Evolutionary conservation across 345 rosid species (phyloP).

Genomic region (Euphorbia lathyris): DNA sequence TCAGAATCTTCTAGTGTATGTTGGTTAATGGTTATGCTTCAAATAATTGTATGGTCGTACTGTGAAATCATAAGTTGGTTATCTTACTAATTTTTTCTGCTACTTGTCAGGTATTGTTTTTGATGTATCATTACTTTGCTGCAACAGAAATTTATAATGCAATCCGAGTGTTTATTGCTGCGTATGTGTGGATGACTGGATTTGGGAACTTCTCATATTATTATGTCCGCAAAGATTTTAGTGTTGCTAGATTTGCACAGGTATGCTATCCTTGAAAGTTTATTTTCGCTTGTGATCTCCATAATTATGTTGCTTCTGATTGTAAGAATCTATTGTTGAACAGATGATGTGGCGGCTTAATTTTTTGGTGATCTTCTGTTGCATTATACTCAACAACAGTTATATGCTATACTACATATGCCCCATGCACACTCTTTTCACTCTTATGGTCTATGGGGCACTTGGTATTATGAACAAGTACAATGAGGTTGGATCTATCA

Average conservation of each 20-base stretch:
- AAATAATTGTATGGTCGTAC: conserved; percentile 9
- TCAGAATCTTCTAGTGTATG: neutral
- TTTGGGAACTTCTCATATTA: conserved; percentile 98
- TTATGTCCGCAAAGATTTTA: conserved; percentile 94
- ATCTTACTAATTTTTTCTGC: conserved; percentile 19
- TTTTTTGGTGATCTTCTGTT: conserved; percentile 84
- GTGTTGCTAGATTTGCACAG: conserved; percentile 95
- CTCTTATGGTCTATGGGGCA: conserved; percentile 97
- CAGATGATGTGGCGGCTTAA: conserved; percentile 99
- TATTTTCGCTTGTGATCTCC: conserved; percentile 3
- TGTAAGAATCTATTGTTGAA: conserved; percentile 23
- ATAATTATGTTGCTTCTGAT: conserved; percentile 22
- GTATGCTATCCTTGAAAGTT: conserved; percentile 35
- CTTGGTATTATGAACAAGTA: conserved; percentile 88
- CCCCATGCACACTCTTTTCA: conserved; percentile 99
- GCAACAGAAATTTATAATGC: conserved; percentile 93
- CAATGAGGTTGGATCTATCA: conserved; percentile 77
- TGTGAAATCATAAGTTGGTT: neutral
- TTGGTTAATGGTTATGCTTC: conserved; percentile 11
- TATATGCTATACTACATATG: conserved; percentile 94
- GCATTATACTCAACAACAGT: conserved; percentile 81
- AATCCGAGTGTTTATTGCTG: conserved; percentile 88
- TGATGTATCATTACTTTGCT: conserved; percentile 99
- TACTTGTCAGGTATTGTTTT: conserved; percentile 77
- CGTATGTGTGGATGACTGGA: conserved; percentile 99